These are phyloP conservation scores for Breynia disticha DNA, from an alignment of 441 rosid genomes.

Conservation along the genomic window DNA sequence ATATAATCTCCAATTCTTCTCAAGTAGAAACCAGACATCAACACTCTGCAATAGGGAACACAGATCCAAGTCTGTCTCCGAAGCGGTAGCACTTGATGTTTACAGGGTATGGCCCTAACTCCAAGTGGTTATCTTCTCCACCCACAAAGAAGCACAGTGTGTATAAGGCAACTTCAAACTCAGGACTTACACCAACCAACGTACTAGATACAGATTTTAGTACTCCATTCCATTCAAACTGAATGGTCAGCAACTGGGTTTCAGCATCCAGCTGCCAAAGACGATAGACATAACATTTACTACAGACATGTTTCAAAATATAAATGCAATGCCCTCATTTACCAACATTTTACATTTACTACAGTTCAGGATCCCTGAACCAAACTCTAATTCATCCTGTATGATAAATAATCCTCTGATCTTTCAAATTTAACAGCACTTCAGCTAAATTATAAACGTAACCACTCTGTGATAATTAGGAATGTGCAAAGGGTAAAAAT, in stretches of 20 bases:
- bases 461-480: too few species aligned
- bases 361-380: too few species aligned
- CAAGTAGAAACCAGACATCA: constrained; percentile 12
- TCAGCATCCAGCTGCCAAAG: constrained; percentile 69
- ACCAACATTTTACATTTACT: too few species aligned
- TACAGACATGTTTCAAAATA: too few species aligned
- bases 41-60: constrained; percentile 60
- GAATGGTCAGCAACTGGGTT: constrained; percentile 71
- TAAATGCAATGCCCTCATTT: too few species aligned
- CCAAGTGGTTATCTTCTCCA: constrained; percentile 64
- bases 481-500: too few species aligned
- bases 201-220: constrained; percentile 84
- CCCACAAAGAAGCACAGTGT: constrained; percentile 76
- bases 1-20: background rate
- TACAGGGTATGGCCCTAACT: constrained; percentile 72
- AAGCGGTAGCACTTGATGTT: constrained; percentile 88
- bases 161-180: constrained; percentile 81
- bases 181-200: constrained; percentile 83
- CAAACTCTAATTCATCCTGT: too few species aligned
- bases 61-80: constrained; percentile 63
- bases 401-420: too few species aligned
- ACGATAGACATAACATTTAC: background rate
- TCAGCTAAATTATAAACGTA: too few species aligned
- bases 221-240: constrained; percentile 89
- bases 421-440: too few species aligned